Conservation (phyloP, 306 rosid genomes). For the Sphenostylis stenocarpa region DNA sequence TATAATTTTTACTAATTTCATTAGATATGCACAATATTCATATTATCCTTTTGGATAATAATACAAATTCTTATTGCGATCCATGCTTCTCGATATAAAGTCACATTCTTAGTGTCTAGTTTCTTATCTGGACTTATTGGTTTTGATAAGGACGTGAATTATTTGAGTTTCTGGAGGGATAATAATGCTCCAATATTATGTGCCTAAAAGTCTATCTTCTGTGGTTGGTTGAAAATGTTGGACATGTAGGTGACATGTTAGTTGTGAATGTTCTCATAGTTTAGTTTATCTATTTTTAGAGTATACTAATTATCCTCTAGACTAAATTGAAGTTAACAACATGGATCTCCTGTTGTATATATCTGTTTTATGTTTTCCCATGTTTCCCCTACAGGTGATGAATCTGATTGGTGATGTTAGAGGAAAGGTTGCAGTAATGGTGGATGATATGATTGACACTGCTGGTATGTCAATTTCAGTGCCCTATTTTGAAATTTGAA, state of each 20-base stretch:
- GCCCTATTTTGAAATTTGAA: conserved; percentile 11
- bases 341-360: conserved; percentile 10
- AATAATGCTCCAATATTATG: neutral
- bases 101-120: neutral
- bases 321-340: neutral
- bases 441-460: conserved; percentile 99
- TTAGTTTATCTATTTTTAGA: neutral
- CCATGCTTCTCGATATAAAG: neutral
- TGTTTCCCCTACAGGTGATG: conserved; percentile 71
- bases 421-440: conserved; percentile 98
- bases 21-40: neutral
- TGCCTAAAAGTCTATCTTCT: neutral
- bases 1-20: neutral
- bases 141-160: neutral
- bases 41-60: neutral
- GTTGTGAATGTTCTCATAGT: neutral
- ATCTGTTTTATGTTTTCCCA: conserved; percentile 24
- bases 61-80: neutral
- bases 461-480: conserved; percentile 67
- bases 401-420: conserved; percentile 94
- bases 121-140: neutral
- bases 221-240: neutral
- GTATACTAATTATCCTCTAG: neutral
- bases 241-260: neutral
- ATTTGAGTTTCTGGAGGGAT: neutral